These are phyloP conservation scores for Coemansia aciculifera DNA, from an alignment of 192 early-diverging fungal genomes.

Conservation along the genomic window DNA sequence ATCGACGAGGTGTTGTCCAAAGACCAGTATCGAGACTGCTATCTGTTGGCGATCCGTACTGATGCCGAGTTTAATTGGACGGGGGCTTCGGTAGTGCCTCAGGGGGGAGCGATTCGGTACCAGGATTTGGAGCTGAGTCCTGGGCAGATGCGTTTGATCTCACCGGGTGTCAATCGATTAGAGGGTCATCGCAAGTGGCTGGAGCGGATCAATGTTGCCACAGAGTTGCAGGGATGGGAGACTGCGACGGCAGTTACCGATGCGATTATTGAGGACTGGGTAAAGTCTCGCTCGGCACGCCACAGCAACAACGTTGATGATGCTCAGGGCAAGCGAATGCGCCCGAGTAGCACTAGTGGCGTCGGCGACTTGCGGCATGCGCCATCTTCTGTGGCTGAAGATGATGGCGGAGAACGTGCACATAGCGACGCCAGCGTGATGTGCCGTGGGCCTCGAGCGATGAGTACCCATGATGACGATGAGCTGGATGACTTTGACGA, in stretches of 20 bases:
- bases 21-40: constrained; percentile 26
- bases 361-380: not conserved
- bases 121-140: constrained; percentile 38
- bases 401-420: not conserved
- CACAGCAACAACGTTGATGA: not conserved
- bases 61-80: constrained; percentile 52
- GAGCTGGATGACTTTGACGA: constrained; percentile 16
- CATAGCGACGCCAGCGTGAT: constrained; percentile 11
- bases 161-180: constrained; percentile 38
- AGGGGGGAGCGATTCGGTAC: constrained; percentile 21
- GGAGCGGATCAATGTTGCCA: constrained; percentile 30
- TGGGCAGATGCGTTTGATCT: constrained; percentile 53
- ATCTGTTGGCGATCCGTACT: constrained; percentile 47
- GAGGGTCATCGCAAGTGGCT: constrained; percentile 36
- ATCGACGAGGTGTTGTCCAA: constrained; percentile 24
- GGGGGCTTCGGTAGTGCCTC: constrained; percentile 25
- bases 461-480: constrained; percentile 7
- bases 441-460: not conserved
- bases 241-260: constrained; percentile 39
- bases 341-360: constrained; percentile 9
- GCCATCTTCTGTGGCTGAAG: not conserved
- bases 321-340: constrained; percentile 1
- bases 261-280: constrained; percentile 22
- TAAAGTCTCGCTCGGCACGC: not conserved
- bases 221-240: constrained; percentile 33